A percentile compares a stretch with the other conserved stretches of the same genome.
Evolutionary conservation across 495 filamentous ascomycete genomes (phyloP).

Genomic region (Cairneyella variabilis): DNA sequence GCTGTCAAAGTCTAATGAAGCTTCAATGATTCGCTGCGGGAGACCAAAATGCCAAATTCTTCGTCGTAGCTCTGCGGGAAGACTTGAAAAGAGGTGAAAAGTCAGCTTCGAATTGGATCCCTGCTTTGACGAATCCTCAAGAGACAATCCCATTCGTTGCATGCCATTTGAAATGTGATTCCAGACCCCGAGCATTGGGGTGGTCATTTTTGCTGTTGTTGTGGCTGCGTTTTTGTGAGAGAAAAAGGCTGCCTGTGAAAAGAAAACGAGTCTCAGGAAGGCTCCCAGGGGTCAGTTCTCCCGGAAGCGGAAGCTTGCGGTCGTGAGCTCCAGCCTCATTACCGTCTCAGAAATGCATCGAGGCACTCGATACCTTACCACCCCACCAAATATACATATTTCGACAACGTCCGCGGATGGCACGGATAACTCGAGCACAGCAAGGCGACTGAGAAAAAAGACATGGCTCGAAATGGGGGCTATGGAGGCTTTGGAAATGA

Average conservation of each 20-base stretch:
- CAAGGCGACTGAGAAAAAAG: slow-evolving; percentile 14
- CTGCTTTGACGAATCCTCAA: background rate
- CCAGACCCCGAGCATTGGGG: slow-evolving; percentile 5
- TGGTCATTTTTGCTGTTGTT: no score
- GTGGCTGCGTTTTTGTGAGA: slow-evolving; percentile 1
- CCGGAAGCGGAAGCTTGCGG: no score
- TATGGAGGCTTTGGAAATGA: slow-evolving; percentile 21
- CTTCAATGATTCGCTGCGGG: slow-evolving; percentile 2
- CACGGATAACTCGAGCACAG: slow-evolving; percentile 7
- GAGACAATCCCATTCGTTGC: background rate
- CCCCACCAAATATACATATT: no score
- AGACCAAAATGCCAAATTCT: slow-evolving; percentile 12
- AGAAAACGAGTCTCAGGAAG: slow-evolving; percentile 9
- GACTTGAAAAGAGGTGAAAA: slow-evolving; percentile 5
- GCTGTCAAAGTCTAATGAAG: background rate
- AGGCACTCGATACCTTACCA: no score
- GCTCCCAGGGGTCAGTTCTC: no score
- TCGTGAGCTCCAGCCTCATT: no score
- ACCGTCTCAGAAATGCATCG: no score
- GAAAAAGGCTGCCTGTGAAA: slow-evolving; percentile 5
- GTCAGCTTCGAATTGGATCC: background rate
- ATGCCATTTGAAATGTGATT: slow-evolving; percentile 1
- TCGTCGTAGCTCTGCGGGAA: slow-evolving; percentile 15
- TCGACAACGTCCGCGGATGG: slow-evolving; percentile 13
- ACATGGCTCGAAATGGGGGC: slow-evolving; percentile 23